Base-by-base conservation (phyloP, 2,329 filamentous ascomycete species). In the Nemania abortiva region DNA sequence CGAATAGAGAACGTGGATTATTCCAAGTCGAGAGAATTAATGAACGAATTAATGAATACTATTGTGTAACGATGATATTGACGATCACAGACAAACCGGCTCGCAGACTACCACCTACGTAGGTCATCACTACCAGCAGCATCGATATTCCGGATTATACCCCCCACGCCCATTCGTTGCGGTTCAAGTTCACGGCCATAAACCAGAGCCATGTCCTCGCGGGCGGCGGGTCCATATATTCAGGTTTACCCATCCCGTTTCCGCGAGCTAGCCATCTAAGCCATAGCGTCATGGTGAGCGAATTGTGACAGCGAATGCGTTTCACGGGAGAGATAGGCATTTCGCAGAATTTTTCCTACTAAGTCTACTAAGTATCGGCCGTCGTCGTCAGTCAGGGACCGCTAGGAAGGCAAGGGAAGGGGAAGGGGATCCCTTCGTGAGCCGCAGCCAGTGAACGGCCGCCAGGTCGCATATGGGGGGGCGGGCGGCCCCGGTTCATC, bases 401-500 rank as follows among this genome's bases (percentile, higher is more conserved):
- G 39, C 15, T 11, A n/a, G 37, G 47, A 63, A 52, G 6, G 42
- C 13, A 13, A 49, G 20, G 22, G 47, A 49, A 24, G 18, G 47
- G 22, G 6, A 49, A n/a, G 13, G 53, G 42, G 42, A 6, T 6
- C 42, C 42, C 53, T 22, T 37, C 53, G 31, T 39, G 53, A 55
- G 53, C 59, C 24, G 54, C 50, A n/a, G 60, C 68, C 68, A 70
- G 68, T 70, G 56, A 64, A 50, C 49, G 31, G 50, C 22, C 56
- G 68, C 68, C 68, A 70, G 68, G 59, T 70, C 64, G 64, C 63
- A 54, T 55, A 59, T 63, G 61, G 50, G 55, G 67, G 50, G 50
- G 24, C 31, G 57, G 54, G 29, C 58, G 53, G 55, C 63, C 68
- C 63, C 49, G 63, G 67, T 59, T 63, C 58, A 60, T 67, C 55